These are phyloP conservation scores for Obba rivulosa DNA, from an alignment of 768 basidiomycete genomes.

Conservation along the genomic window DNA sequence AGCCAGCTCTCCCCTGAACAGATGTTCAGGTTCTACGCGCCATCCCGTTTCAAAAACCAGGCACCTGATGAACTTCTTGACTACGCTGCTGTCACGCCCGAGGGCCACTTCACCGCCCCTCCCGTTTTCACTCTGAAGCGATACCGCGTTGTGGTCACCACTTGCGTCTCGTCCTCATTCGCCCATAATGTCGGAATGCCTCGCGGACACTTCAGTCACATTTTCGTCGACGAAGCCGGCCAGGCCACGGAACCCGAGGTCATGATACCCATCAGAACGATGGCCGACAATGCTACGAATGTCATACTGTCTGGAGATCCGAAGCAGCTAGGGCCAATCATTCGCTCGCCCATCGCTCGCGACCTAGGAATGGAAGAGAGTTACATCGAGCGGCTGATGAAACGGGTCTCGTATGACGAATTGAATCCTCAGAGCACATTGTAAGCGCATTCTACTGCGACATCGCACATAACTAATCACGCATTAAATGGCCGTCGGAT, in stretches of 20 bases:
- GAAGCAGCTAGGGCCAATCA: slow-evolving; percentile 33
- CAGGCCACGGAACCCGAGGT: slow-evolving; percentile 58
- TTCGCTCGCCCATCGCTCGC: slow-evolving; percentile 24
- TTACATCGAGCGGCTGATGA: slow-evolving; percentile 33
- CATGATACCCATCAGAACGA: slow-evolving; percentile 37
- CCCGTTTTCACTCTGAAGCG: slow-evolving; percentile 30
- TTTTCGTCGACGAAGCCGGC: slow-evolving; percentile 63
- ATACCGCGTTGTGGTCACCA: slow-evolving; percentile 51
- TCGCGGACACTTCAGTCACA: slow-evolving; percentile 53
- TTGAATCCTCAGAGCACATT: slow-evolving; percentile 19
- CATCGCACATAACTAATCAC: not conserved
- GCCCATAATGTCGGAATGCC: slow-evolving; percentile 42
- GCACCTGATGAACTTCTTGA: slow-evolving; percentile 30
- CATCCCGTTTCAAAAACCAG: slow-evolving; percentile 33
- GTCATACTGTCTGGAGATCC: slow-evolving; percentile 33
- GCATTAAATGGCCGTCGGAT: not conserved
- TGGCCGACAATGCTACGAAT: slow-evolving; percentile 29
- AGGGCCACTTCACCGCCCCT: slow-evolving; percentile 39
- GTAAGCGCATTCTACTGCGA: slow-evolving; percentile 18
- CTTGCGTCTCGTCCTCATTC: slow-evolving; percentile 49
- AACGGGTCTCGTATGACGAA: slow-evolving; percentile 23
- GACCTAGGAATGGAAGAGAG: slow-evolving; percentile 26
- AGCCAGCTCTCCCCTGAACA: slow-evolving; percentile 17
- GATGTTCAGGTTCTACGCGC: slow-evolving; percentile 52
- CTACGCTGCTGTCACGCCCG: slow-evolving; percentile 35